Percentiles rank a stretch among this genome's conserved stretches.
Evolutionary conservation across 2,329 filamentous ascomycete species (phyloP).

Genomic region (Phaeoacremonium minimum): DNA sequence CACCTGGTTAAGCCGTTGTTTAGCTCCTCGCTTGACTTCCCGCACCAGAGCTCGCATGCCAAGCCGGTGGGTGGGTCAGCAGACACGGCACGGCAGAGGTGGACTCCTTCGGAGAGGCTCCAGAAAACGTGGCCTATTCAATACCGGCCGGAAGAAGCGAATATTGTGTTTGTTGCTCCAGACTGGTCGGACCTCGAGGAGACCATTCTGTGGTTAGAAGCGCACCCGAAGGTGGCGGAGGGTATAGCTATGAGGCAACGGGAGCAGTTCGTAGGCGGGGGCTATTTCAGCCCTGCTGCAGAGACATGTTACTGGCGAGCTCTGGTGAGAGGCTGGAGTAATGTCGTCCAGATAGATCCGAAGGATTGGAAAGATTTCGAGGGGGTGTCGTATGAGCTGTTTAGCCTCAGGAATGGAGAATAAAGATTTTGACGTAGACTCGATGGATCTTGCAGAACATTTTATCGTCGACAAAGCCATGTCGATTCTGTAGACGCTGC

Average conservation of each 20-base stretch:
- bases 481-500: too few species aligned
- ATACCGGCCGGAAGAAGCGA: conserved; percentile 30
- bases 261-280: conserved; percentile 32
- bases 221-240: conserved; percentile 34
- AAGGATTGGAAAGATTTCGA: conserved; percentile 25
- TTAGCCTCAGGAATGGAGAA: conserved; percentile 21
- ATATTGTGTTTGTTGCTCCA: conserved; percentile 44
- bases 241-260: conserved; percentile 44
- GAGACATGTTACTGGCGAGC: conserved; percentile 51
- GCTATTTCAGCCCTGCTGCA: conserved; percentile 44
- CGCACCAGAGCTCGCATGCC: neutral
- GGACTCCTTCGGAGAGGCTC: conserved; percentile 15
- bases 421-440: conserved; percentile 5
- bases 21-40: conserved; percentile 22
- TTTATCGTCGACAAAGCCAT: too few species aligned
- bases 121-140: conserved; percentile 31
- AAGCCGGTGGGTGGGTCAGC: neutral
- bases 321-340: conserved; percentile 40
- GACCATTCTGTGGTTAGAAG: conserved; percentile 39
- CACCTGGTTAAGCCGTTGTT: conserved; percentile 42
- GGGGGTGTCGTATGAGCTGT: conserved; percentile 34
- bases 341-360: conserved; percentile 30
- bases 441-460: too few species aligned
- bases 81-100: conserved; percentile 1
- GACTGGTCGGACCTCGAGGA: conserved; percentile 48